Evolutionary conservation across 2,329 filamentous ascomycete genomes (phyloP).

Genomic region (Talaromyces sp.): DNA sequence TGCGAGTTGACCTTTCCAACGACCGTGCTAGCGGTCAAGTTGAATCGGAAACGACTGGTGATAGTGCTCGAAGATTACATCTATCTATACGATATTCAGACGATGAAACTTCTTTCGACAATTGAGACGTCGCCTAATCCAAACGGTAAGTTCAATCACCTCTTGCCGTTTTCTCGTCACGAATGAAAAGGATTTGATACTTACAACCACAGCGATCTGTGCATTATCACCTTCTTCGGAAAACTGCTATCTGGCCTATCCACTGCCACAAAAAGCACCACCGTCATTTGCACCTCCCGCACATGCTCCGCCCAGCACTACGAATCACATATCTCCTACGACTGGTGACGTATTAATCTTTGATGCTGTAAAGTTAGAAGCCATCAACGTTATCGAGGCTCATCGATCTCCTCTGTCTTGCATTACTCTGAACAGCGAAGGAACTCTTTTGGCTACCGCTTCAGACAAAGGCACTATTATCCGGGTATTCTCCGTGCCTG

Average conservation of each 20-base stretch:
- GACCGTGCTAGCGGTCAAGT: conserved; percentile 86
- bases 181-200: neutral
- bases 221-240: conserved; percentile 91
- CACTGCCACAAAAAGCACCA: conserved; percentile 66
- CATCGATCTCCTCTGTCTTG: conserved; percentile 88
- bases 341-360: conserved; percentile 92
- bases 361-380: conserved; percentile 82
- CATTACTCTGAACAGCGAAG: conserved; percentile 88
- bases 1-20: conserved; percentile 98
- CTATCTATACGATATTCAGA: conserved; percentile 97
- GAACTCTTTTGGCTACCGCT: conserved; percentile 85
- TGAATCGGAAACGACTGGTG: conserved; percentile 90
- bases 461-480: conserved; percentile 98
- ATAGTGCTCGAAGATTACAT: conserved; percentile 95
- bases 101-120: conserved; percentile 91
- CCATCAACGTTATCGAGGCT: conserved; percentile 91
- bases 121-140: conserved; percentile 94
- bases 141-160: conserved; percentile 49
- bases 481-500: conserved; percentile 87
- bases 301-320: conserved; percentile 73
- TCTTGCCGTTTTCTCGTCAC: neutral
- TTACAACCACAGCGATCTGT: conserved; percentile 65
- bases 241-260: conserved; percentile 92
- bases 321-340: conserved; percentile 70
- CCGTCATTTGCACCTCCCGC: conserved; percentile 60